Percentiles rank a stretch among this genome's conserved stretches.
phyloP scores from a whole-genome alignment of 305 asterid genomes.

The Fraxinus latifolia region DNA sequence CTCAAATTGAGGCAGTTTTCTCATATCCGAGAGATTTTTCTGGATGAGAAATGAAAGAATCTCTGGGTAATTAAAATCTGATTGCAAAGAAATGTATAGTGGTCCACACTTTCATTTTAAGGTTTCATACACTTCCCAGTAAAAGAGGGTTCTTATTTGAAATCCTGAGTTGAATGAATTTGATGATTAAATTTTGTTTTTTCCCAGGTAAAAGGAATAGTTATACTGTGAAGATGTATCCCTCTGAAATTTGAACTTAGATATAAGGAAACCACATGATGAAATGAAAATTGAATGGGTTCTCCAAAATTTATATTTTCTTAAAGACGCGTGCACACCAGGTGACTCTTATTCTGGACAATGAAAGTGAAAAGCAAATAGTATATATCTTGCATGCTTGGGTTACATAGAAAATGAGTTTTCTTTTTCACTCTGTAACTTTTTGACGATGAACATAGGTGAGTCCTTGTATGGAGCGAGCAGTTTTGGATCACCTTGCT shows the following conservation, averaged over 20 bases:
- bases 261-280: neutral
- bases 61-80: neutral
- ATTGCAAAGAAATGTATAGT: neutral
- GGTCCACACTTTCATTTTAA: neutral
- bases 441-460: constrained; percentile 44
- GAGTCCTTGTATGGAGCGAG: constrained; percentile 92
- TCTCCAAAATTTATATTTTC: neutral
- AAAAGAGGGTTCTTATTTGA: neutral
- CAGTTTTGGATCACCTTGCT: constrained; percentile 88
- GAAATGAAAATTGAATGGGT: neutral
- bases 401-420: constrained; percentile 10
- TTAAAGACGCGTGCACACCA: neutral
- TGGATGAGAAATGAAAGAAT: neutral
- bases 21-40: neutral
- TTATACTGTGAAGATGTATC: neutral
- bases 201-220: neutral
- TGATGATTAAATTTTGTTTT: neutral
- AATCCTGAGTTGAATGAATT: neutral
- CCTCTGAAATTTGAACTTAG: neutral
- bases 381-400: constrained; percentile 2
- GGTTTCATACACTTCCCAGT: neutral
- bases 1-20: neutral
- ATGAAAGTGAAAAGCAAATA: neutral
- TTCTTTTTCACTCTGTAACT: constrained; percentile 15
- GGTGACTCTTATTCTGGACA: neutral